Percentiles rank a stretch among this genome's conserved stretches.
These are phyloP conservation scores for Boletus tylopilopsis DNA, from an alignment of 768 basidiomycete genomes.

Conservation along the genomic window DNA sequence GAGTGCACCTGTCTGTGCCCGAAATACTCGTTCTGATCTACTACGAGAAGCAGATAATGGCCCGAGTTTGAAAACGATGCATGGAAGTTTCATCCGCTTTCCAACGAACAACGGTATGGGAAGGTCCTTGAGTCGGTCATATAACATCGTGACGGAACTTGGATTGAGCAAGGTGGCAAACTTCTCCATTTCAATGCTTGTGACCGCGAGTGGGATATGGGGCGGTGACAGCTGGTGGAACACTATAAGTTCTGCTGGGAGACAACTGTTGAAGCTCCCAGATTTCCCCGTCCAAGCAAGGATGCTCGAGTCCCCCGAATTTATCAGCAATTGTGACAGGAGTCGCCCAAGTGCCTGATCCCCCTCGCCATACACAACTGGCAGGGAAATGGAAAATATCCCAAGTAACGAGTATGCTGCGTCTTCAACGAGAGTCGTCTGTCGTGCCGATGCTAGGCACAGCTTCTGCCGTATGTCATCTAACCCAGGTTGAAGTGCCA, in stretches of 20 bases:
- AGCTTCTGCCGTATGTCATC: background rate
- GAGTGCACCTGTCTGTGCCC: background rate
- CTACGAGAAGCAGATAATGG: background rate
- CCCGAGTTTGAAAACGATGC: background rate
- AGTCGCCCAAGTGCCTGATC: too few species aligned
- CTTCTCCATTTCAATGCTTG: background rate
- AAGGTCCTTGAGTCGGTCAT: background rate
- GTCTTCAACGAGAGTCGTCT: background rate
- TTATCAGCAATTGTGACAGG: background rate
- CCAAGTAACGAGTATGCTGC: background rate
- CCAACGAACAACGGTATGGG: background rate
- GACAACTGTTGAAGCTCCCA: background rate
- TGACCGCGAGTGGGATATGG: background rate
- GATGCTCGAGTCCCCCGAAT: background rate
- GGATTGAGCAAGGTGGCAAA: background rate
- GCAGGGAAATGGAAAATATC: background rate
- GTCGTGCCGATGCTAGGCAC: background rate
- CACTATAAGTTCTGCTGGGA: background rate
- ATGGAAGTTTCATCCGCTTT: background rate
- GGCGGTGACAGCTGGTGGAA: background rate
- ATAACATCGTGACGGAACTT: background rate
- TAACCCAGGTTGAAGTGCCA: background rate
- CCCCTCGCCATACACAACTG: background rate
- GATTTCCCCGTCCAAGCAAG: background rate
- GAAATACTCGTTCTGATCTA: background rate